Conservation (phyloP, 2,329 filamentous ascomycete species). For the Cladophialophora psammophila region DNA sequence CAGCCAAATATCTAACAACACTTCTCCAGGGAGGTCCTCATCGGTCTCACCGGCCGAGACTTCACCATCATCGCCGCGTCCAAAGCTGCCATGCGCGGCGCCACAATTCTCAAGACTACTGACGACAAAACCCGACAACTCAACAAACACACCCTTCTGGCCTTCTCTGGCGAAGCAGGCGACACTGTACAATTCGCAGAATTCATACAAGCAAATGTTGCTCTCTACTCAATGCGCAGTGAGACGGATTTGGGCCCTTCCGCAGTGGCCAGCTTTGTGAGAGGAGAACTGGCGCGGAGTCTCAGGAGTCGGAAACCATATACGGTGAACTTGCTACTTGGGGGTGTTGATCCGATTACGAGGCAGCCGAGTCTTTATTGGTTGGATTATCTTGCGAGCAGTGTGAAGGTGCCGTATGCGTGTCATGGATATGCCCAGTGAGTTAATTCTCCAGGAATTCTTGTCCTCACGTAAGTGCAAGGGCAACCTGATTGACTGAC, state of each 20-base stretch:
- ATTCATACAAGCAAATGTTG: slow-evolving; percentile 97
- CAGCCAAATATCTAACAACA: slow-evolving; percentile 3
- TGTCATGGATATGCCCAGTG: slow-evolving; percentile 98
- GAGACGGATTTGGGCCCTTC: slow-evolving; percentile 88
- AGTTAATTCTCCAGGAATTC: slow-evolving; percentile 45
- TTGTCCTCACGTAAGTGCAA: neutral
- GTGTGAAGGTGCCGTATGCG: slow-evolving; percentile 89
- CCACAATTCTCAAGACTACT: slow-evolving; percentile 89
- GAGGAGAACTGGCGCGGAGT: slow-evolving; percentile 88
- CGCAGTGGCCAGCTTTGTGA: slow-evolving; percentile 90
- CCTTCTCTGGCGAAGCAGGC: slow-evolving; percentile 93
- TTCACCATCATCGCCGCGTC: slow-evolving; percentile 97
- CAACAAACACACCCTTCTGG: slow-evolving; percentile 94
- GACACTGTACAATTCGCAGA: slow-evolving; percentile 99
- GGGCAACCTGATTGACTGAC: neutral
- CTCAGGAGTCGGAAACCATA: slow-evolving; percentile 93
- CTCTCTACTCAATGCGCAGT: slow-evolving; percentile 99
- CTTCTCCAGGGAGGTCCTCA: slow-evolving; percentile 83
- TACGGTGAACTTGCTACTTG: slow-evolving; percentile 94
- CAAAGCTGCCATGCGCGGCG: slow-evolving; percentile 97
- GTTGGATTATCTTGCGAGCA: slow-evolving; percentile 93
- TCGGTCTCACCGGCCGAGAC: slow-evolving; percentile 98
- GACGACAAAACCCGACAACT: slow-evolving; percentile 96
- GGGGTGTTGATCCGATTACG: slow-evolving; percentile 90
- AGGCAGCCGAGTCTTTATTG: slow-evolving; percentile 93